Conservation (phyloP, 805 yeast genomes). For the Peterozyma toletana region DNA sequence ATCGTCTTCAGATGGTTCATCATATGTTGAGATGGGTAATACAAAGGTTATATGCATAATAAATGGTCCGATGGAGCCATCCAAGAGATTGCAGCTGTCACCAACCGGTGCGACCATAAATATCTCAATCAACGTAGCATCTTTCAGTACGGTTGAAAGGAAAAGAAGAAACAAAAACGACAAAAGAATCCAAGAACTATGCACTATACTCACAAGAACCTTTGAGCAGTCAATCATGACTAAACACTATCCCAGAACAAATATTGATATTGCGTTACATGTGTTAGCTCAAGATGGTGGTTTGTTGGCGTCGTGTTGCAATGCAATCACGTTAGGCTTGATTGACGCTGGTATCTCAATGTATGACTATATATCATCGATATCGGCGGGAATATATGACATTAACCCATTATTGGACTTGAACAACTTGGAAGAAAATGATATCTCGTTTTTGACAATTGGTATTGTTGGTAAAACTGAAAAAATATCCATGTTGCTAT, state of each 20-base stretch:
- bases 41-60: constrained; percentile 82
- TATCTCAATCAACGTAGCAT: constrained; percentile 65
- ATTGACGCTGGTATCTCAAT: constrained; percentile 94
- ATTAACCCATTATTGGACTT: constrained; percentile 73
- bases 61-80: constrained; percentile 86
- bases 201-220: constrained; percentile 59
- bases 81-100: constrained; percentile 39
- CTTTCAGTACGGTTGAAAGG: constrained; percentile 74
- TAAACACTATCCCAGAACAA: constrained; percentile 75
- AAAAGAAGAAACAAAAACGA: constrained; percentile 65
- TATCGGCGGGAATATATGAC: constrained; percentile 75
- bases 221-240: constrained; percentile 68
- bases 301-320: constrained; percentile 66
- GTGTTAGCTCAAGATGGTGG: constrained; percentile 92
- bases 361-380: constrained; percentile 82
- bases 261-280: constrained; percentile 66
- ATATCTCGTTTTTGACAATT: constrained; percentile 71
- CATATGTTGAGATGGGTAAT: constrained; percentile 87
- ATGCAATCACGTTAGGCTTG: constrained; percentile 82
- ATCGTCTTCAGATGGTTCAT: constrained; percentile 82
- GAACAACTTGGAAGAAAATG: constrained; percentile 75
- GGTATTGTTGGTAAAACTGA: constrained; percentile 82
- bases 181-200: constrained; percentile 59
- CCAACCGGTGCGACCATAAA: constrained; percentile 48
- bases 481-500: constrained; percentile 64